These are phyloP conservation scores for Secale cereale DNA, from an alignment of 176 grass and related monocot genomes.

Conservation along the genomic window DNA sequence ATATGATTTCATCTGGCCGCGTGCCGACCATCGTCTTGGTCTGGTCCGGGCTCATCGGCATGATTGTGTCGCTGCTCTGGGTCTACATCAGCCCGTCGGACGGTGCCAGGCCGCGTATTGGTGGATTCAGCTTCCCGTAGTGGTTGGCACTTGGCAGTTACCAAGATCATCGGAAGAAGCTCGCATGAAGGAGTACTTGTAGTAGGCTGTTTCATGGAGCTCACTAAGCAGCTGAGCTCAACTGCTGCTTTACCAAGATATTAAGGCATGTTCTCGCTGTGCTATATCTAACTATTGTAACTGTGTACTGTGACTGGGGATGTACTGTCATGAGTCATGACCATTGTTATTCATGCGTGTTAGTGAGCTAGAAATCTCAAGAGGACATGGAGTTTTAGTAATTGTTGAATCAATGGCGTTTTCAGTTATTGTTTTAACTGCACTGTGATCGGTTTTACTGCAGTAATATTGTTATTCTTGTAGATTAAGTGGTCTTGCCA, in stretches of 20 bases:
- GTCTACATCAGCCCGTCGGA: conserved; percentile 83
- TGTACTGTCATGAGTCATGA: background rate
- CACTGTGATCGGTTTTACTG: no score
- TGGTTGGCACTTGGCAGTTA: no score
- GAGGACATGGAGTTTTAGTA: background rate
- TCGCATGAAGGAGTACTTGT: no score
- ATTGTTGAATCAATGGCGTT: no score
- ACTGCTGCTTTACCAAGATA: conserved; percentile 18
- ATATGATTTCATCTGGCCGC: no score
- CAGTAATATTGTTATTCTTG: no score
- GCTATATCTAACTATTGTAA: background rate
- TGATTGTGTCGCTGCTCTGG: no score
- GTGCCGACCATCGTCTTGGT: no score
- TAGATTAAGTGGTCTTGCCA: no score
- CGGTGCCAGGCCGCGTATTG: conserved; percentile 39
- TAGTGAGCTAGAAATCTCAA: background rate
- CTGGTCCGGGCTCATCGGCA: no score
- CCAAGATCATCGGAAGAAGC: background rate
- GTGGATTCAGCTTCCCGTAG: conserved; percentile 70
- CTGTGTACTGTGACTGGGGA: background rate
- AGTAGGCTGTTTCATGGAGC: conserved; percentile 43
- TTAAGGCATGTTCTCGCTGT: background rate
- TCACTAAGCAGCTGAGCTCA: conserved; percentile 27
- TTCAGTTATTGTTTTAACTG: no score
- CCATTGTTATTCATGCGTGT: background rate